These are phyloP conservation scores for Apodospora peruviana DNA, from an alignment of 495 filamentous ascomycete species.

Conservation along the genomic window DNA sequence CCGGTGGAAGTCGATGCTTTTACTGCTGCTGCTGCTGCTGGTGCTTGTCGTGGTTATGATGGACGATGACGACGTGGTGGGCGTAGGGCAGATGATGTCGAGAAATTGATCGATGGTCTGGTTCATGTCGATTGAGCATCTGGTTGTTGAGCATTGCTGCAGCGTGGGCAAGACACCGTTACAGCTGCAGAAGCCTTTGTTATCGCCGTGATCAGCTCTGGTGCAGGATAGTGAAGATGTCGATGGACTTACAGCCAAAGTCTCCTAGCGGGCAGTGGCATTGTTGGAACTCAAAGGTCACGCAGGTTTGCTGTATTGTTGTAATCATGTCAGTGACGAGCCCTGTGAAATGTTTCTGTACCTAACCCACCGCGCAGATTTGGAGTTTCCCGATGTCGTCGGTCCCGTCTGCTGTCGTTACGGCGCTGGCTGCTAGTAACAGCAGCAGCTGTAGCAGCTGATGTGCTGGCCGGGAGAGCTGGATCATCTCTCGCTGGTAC, in stretches of 20 bases:
- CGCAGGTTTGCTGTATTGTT: conserved; percentile 2
- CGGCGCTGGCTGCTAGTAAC: too few relatives aligned
- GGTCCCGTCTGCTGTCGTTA: too few relatives aligned
- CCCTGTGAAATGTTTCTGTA: background rate
- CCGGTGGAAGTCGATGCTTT: too few relatives aligned
- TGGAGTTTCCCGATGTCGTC: background rate
- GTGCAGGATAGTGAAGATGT: background rate
- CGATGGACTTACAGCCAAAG: background rate
- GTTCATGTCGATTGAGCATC: background rate
- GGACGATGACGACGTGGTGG: background rate
- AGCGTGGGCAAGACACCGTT: background rate
- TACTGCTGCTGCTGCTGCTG: too few relatives aligned
- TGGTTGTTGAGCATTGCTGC: background rate
- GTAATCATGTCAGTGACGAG: background rate
- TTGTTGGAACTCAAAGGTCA: background rate
- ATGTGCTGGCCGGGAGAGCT: too few relatives aligned
- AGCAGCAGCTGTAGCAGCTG: too few relatives aligned
- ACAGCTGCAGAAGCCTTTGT: background rate
- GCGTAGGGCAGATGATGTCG: background rate
- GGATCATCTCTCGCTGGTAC: too few relatives aligned
- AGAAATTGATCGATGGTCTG: background rate
- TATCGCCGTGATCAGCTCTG: background rate
- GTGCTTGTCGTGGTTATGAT: background rate
- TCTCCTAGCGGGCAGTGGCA: background rate
- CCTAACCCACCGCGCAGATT: background rate